Evolutionary conservation across 345 rosid species (phyloP), one percentile per base, ranked within the genome.

Genomic region (Physaria fendleri): DNA sequence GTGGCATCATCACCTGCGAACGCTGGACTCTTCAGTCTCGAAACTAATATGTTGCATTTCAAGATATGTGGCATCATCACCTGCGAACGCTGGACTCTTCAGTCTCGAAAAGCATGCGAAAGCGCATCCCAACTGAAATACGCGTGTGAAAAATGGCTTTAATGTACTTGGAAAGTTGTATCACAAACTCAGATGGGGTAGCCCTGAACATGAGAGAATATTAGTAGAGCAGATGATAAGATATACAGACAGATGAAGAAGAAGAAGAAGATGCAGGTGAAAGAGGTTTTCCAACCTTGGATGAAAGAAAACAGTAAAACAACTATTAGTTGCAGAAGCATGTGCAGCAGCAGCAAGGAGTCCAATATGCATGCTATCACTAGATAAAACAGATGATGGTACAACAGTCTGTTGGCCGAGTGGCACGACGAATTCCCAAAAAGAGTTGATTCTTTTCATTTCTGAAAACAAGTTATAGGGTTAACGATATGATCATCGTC

Each of bases 81-180:
- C 89, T 78, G 21, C 89, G 84, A 37, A 83, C 79, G 16, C 86
- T 83, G 7, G 86, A 81, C 72, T 83, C 89, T 79, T 83, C 89
- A 1, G 89, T 83, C 58, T 83, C 89, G 37, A 83, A 83, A 18
- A 83, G 82, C 89, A 83, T 83, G 73, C 89, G 74, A 46, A 83
- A 83, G 59, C 89, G 89, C 89, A 83, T 83, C 32, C 89, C 85
- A 69, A 82, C 82, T 59, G 87, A 82, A 27, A 82, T 80, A 56
- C 79, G 80, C n/a, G 84, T 82, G 48, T 79, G 83, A 29, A 72
- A 79, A 29, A 77, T 82, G 3, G 84, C 87, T 71, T 82, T 82
- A 12, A 82, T 76, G 79, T 82, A 82, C 78, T 82, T 82, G 44
- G 82, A 68, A 52, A 83, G 63, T 39, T 82, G 86, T 55, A 81